A percentile compares a stretch with the other conserved stretches of the same genome.
phyloP scores from a whole-genome alignment of 257 asterid species.

The Phtheirospermum japonicum region DNA sequence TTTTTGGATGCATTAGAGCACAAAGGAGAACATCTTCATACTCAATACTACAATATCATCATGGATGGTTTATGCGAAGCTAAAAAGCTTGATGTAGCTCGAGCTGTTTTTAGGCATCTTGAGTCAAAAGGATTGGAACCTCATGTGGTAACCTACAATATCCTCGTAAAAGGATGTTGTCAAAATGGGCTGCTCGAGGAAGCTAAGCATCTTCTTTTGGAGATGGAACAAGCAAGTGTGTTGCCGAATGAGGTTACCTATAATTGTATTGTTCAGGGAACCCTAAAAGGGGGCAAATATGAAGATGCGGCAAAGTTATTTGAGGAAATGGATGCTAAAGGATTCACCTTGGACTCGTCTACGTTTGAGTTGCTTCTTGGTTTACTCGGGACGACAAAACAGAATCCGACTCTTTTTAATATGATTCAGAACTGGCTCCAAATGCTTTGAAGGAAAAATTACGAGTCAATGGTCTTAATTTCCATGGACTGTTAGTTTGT shows the following conservation, averaged over 20 bases:
- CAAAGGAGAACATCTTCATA: no score
- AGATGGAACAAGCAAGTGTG: background rate
- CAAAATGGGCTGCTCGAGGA: background rate
- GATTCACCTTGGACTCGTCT: background rate
- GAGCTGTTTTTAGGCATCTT: background rate
- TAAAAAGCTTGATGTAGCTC: no score
- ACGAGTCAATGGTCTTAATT: no score
- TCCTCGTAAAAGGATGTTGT: background rate
- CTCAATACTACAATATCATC: no score
- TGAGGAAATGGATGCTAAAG: background rate
- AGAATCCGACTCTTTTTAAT: background rate
- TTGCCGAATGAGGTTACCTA: background rate
- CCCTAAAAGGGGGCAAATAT: background rate
- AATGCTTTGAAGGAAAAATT: background rate
- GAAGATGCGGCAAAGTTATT: background rate
- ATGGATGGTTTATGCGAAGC: no score
- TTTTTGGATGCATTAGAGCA: no score
- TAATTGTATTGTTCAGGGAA: background rate
- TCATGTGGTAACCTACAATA: background rate
- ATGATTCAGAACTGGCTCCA: background rate
- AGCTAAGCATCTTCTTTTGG: background rate
- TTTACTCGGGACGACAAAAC: background rate
- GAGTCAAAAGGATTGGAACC: no score
- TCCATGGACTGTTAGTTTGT: no score
- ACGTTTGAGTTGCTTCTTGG: background rate